Base-by-base conservation (phyloP, 495 filamentous ascomycete genomes). In the Lasiosphaeris hirsuta region DNA sequence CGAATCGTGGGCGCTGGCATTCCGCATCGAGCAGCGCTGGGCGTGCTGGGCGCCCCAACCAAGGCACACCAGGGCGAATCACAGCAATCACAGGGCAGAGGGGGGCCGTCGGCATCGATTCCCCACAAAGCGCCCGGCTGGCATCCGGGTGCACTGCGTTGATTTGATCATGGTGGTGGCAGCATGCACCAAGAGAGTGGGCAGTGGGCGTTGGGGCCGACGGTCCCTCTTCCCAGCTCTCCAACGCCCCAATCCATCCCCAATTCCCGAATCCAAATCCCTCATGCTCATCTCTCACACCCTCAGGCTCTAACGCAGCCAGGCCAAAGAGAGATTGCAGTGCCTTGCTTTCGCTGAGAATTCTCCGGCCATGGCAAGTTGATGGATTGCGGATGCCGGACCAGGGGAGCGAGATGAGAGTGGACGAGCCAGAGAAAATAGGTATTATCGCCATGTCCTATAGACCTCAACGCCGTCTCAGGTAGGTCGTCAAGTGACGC, bases 221-320 rank as follows among this genome's bases (percentile, higher is more conserved):
- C 67, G 64, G 67, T 55, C 65, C 67, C 66, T 51, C 51, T 54
- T 67, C 51, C 62, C 62, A 60, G 38, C 46, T 54, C 48, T 48
- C 55, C 54, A 56, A 54, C 36, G 42, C 43, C 23, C 55, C 36
- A 44, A 42, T 50, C 35, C n/a, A 13, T 10, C 37, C 54, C 56
- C 50, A 30, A 30, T 51, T 50, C 57, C 35, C 43, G 13, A 19
- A 13, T 17, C 9, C 43, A 46, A 46, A 10, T 13, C 43, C 43
- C 17, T 19, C 13, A 46, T 40, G n/a, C 35, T 51, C 49, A 51
- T 51, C 40, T 51, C 35, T 23, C 40, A 36, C 49, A 15, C 38
- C 17, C 2, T 17, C 17, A 17, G 13, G 17, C 18, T 40, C 23
- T 5, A 5, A 30, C 23, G 5, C 23, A 30, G 23, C 23, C 23